Conservation (phyloP, 306 rosid genomes). For the Ochetophila trinervis region DNA sequence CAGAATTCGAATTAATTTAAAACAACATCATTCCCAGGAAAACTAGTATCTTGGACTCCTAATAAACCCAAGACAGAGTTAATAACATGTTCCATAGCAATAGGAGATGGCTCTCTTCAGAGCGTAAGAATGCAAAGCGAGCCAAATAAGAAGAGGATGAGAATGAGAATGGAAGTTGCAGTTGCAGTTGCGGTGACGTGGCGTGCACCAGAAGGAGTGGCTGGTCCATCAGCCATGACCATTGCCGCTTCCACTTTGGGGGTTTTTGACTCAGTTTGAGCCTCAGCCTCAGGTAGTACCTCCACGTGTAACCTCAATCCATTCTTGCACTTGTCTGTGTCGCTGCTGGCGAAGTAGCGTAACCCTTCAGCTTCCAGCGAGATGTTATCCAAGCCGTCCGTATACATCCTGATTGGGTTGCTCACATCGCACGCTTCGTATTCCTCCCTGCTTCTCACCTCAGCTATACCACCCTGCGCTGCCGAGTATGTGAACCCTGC, state of each 20-base stretch:
- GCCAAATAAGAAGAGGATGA: slow-evolving; percentile 4
- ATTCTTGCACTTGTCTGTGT: slow-evolving; percentile 46
- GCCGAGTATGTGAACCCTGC: slow-evolving; percentile 78
- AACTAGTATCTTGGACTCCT: too few relatives aligned
- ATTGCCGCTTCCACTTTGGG: neutral
- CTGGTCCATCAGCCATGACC: slow-evolving; percentile 41
- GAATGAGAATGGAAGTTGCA: too few relatives aligned
- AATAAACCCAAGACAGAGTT: too few relatives aligned
- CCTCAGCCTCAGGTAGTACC: slow-evolving; percentile 32
- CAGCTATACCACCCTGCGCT: slow-evolving; percentile 48
- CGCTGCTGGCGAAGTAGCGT: slow-evolving; percentile 66
- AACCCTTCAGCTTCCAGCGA: slow-evolving; percentile 60
- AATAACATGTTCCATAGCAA: too few relatives aligned
- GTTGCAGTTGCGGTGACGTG: slow-evolving; percentile 13
- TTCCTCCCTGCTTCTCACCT: slow-evolving; percentile 57
- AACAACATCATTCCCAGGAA: too few relatives aligned
- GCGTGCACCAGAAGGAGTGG: slow-evolving; percentile 47
- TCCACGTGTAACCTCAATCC: slow-evolving; percentile 67
- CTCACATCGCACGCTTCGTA: slow-evolving; percentile 65
- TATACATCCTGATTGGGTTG: slow-evolving; percentile 61
- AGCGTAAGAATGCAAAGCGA: slow-evolving; percentile 16
- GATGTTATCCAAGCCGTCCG: slow-evolving; percentile 60
- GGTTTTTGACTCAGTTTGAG: neutral
- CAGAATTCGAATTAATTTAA: too few relatives aligned
- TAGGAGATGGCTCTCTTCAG: neutral